A percentile compares a stretch with the other conserved stretches of the same genome.
Evolutionary conservation across 2,329 filamentous ascomycete species (phyloP).

Genomic region (Fonsecaea pugnacius): DNA sequence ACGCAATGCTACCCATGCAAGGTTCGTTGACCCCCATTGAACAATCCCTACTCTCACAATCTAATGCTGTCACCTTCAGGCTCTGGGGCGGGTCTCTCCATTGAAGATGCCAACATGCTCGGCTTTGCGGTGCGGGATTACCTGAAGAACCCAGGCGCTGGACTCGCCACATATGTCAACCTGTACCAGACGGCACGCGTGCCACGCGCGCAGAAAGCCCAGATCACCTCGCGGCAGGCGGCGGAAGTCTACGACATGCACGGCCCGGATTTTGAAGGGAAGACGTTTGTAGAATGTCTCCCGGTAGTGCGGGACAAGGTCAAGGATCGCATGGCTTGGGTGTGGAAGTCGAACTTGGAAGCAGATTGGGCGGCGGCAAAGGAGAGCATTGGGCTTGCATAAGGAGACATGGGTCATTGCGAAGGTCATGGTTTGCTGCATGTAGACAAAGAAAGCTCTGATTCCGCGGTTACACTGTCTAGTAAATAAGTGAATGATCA

Average conservation of each 20-base stretch:
- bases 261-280: slow-evolving; percentile 17
- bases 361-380: slow-evolving; percentile 15
- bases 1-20: slow-evolving; percentile 19
- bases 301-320: slow-evolving; percentile 16
- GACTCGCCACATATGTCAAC: slow-evolving; percentile 1
- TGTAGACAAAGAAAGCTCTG: neutral
- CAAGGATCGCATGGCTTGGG: slow-evolving; percentile 16
- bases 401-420: neutral
- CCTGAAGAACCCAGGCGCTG: slow-evolving; percentile 4
- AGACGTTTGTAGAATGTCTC: slow-evolving; percentile 16
- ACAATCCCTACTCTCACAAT: neutral
- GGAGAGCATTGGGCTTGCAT: neutral
- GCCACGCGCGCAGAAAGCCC: slow-evolving; percentile 15
- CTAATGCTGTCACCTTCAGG: slow-evolving; percentile 1
- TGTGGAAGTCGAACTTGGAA: slow-evolving; percentile 16
- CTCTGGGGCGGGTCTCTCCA: slow-evolving; percentile 13
- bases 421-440: neutral
- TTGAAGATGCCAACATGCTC: slow-evolving; percentile 16
- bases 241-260: slow-evolving; percentile 18
- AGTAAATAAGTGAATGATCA: neutral
- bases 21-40: neutral
- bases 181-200: slow-evolving; percentile 12
- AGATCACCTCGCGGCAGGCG: slow-evolving; percentile 16
- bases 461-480: neutral
- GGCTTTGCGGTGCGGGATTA: slow-evolving; percentile 17